Percentiles rank a stretch among this genome's conserved stretches.
Conservation (phyloP, 2,329 filamentous ascomycete genomes). For the Dothiorella sarmentorum region DNA sequence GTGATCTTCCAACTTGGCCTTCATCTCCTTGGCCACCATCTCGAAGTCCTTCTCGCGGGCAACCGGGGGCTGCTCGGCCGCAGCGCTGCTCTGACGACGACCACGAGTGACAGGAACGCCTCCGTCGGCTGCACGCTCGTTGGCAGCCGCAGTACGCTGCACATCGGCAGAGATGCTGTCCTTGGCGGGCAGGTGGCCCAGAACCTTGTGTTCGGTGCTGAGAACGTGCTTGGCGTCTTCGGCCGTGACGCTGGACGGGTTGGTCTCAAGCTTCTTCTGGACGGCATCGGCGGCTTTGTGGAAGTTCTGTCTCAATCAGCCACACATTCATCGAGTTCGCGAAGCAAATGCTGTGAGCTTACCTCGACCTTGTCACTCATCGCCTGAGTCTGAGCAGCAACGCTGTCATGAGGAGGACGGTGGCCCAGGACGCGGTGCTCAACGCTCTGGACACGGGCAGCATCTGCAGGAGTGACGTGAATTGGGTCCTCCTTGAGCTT, state of each 20-base stretch:
- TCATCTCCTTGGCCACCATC: conserved; percentile 25
- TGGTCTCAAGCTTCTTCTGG: conserved; percentile 25
- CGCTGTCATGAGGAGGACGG: background rate
- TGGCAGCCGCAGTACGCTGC: conserved; percentile 26
- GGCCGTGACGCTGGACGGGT: conserved; percentile 29
- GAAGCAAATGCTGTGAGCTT: background rate
- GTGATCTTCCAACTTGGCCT: conserved; percentile 33
- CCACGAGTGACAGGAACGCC: background rate
- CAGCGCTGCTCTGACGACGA: conserved; percentile 17
- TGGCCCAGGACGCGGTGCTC: background rate
- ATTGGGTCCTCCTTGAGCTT: conserved; percentile 29
- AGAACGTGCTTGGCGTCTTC: conserved; percentile 31
- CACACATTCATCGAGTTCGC: too few relatives aligned
- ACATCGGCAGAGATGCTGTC: conserved; percentile 5
- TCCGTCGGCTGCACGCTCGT: conserved; percentile 22
- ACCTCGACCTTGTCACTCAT: conserved; percentile 19
- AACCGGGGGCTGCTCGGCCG: conserved; percentile 28
- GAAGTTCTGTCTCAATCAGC: background rate
- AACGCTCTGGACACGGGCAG: conserved; percentile 26
- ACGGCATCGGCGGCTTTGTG: background rate
- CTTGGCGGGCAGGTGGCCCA: conserved; percentile 11
- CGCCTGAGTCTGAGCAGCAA: conserved; percentile 8
- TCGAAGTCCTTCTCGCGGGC: conserved; percentile 33
- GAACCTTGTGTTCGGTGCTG: conserved; percentile 11
- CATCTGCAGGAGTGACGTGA: conserved; percentile 33